Conservation (phyloP, 2,329 filamentous ascomycete genomes). For the Pseudogymnoascus sp. region DNA sequence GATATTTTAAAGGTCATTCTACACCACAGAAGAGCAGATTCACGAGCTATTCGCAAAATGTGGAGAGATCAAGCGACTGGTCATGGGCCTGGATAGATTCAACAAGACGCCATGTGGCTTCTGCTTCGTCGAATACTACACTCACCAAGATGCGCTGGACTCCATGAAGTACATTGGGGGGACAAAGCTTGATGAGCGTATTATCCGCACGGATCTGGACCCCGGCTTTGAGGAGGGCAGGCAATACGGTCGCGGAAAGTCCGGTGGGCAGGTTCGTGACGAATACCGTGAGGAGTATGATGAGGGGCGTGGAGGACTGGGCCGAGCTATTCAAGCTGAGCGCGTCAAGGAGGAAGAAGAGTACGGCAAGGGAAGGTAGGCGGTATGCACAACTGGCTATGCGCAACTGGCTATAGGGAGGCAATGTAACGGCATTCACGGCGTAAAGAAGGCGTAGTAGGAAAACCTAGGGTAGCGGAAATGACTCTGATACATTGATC, state of each 20-base stretch:
- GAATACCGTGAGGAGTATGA: slow-evolving; percentile 98
- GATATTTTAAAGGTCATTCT: slow-evolving; percentile 64
- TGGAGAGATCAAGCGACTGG: slow-evolving; percentile 93
- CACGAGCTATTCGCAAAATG: slow-evolving; percentile 95
- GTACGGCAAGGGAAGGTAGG: slow-evolving; percentile 49
- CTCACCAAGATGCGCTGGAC: slow-evolving; percentile 90
- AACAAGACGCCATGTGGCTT: slow-evolving; percentile 98
- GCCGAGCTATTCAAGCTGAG: slow-evolving; percentile 67
- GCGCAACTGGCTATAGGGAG: background rate
- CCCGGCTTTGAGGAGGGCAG: slow-evolving; percentile 93
- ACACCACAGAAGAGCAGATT: slow-evolving; percentile 98
- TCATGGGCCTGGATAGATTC: slow-evolving; percentile 97
- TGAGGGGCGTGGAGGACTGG: slow-evolving; percentile 84
- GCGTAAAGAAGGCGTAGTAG: slow-evolving; percentile 5
- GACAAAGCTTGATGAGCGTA: slow-evolving; percentile 93
- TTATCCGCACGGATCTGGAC: slow-evolving; percentile 92
- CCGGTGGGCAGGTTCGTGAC: slow-evolving; percentile 91
- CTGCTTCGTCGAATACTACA: slow-evolving; percentile 99
- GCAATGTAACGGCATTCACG: background rate
- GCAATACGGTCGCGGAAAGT: slow-evolving; percentile 93
- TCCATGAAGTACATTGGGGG: slow-evolving; percentile 98
- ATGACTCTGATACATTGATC: slow-evolving; percentile 2
- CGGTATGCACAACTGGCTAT: background rate
- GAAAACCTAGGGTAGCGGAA: slow-evolving; percentile 3
- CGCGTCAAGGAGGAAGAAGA: slow-evolving; percentile 50